Conservation (phyloP, 768 basidiomycete genomes). For the Collybia sp. region DNA sequence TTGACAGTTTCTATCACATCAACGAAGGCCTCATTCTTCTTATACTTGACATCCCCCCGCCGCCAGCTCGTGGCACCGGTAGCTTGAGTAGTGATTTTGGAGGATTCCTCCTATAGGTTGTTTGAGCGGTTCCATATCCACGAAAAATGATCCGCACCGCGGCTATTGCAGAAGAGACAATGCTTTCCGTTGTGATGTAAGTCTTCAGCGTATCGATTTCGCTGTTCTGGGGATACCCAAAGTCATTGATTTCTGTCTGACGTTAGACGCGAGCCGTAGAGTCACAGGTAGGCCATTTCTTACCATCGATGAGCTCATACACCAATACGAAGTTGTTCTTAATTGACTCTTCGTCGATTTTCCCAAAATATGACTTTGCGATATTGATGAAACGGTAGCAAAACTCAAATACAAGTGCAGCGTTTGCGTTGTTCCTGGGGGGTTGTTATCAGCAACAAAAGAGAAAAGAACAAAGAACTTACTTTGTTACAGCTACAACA, state of each 20-base stretch:
- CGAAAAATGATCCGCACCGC: constrained; percentile 45
- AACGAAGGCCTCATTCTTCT: constrained; percentile 99
- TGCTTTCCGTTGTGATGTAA: constrained; percentile 97
- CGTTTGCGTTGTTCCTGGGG: constrained; percentile 88
- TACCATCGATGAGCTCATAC: constrained; percentile 96
- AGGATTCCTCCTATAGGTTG: constrained; percentile 79
- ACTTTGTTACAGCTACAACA: constrained; percentile 95
- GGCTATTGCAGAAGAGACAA: constrained; percentile 81
- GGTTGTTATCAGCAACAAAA: not conserved
- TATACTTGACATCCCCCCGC: constrained; percentile 92
- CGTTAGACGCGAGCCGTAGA: not conserved
- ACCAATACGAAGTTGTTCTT: constrained; percentile 99
- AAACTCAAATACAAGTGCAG: constrained; percentile 97
- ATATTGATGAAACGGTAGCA: constrained; percentile 96
- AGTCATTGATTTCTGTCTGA: constrained; percentile 84
- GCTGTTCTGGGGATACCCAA: constrained; percentile 98
- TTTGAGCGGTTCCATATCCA: not conserved
- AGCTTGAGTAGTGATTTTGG: constrained; percentile 95
- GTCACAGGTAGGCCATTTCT: constrained; percentile 15
- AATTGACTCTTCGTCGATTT: constrained; percentile 95
- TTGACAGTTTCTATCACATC: constrained; percentile 98
- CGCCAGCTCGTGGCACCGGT: constrained; percentile 97
- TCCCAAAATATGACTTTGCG: constrained; percentile 94
- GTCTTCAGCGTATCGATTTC: constrained; percentile 97
- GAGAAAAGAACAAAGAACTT: constrained; percentile 15